Evolutionary conservation across 1,284 basidiomycete genomes (phyloP), one percentile per base, ranked within the genome.

Genomic region (Papiliotrema nemorosa): DNA sequence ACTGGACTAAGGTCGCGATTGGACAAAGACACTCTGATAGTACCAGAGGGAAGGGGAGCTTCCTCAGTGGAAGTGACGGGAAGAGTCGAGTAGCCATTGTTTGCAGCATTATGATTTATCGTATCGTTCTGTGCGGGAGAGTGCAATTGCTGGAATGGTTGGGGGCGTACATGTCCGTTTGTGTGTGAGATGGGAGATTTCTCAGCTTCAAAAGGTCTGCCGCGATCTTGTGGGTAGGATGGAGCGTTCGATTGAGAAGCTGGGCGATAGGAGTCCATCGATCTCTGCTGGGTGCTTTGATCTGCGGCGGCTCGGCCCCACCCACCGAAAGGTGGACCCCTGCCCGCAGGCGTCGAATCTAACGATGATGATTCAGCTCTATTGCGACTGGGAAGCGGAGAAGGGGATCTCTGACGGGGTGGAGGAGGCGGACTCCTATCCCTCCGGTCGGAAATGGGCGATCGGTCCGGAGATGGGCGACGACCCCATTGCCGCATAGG

Each of bases 301-400:
- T 31, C 29, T 7, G 44, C 22, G 5, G 34, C 33, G 13, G 44
- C 16, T 25, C 47, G 3, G 18, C 47, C 47, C 47, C 47, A 49
- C 3, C 47, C 47, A 10, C 38, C 47, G 24, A 42, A 34, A 18
- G 47, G 47, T 14, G 47, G 47, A 18, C 39, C 39, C 20, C 26
- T 44, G 10, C 18, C 9, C n/a, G 27, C 5, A 20, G 43, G 43
- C 4, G 27, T 9, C 18, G 27, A 21, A 18, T 33, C 31, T 10
- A 25, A 9, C n/a, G 4, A 10, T 9, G 43, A 18, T 7, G 43
- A 44, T 2, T 20, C 29, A 10, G 22, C 7, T 26, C 25, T 14
- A 34, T 36, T 45, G 44, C 31, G 34, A 9, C 31, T 34, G 42
- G 13, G 37, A 33, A n/a, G 42, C 13, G 50, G 39, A 42, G 54